Percentiles rank a stretch among this genome's conserved stretches.
These are phyloP conservation scores for Parafenestella ontariensis DNA, from an alignment of 2,329 filamentous ascomycete genomes.

Conservation along the genomic window DNA sequence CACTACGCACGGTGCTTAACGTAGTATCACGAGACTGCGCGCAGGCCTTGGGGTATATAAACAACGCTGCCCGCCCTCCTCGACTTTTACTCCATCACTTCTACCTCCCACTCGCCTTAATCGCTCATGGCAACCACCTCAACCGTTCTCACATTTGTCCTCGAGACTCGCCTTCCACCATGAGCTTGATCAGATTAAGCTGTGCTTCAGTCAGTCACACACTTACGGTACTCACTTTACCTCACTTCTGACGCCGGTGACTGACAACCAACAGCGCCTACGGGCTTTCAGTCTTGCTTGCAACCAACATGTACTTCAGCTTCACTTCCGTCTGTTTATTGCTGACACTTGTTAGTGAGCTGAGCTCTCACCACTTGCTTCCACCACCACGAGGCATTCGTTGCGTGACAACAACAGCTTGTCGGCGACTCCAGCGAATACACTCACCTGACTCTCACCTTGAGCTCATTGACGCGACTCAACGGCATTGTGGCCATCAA, in stretches of 20 bases:
- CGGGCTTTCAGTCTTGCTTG: not conserved
- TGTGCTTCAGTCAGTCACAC: not conserved
- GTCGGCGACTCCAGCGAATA: not conserved
- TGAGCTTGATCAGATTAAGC: not conserved
- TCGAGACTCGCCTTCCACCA: not conserved
- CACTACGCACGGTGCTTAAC: not conserved
- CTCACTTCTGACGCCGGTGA: not conserved
- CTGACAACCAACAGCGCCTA: not conserved
- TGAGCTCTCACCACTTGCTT: not conserved
- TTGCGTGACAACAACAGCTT: not conserved
- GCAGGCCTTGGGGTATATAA: constrained; percentile 7
- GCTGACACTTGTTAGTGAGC: not conserved
- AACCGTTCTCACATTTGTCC: not conserved
- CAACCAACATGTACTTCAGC: not conserved
- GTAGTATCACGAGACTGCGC: not conserved
- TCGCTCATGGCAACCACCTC: not conserved
- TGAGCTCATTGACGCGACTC: not conserved
- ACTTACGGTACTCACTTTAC: not conserved
- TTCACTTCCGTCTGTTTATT: not conserved
- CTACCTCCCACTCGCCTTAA: constrained; percentile 1
- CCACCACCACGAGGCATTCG: not conserved
- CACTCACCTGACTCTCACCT: not conserved
- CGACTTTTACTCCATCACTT: constrained; percentile 1
- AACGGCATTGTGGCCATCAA: not conserved
- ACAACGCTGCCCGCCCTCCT: not conserved